Evolutionary conservation across 2,329 filamentous ascomycete genomes (phyloP).

Genomic region (Penicillium verrucosum): DNA sequence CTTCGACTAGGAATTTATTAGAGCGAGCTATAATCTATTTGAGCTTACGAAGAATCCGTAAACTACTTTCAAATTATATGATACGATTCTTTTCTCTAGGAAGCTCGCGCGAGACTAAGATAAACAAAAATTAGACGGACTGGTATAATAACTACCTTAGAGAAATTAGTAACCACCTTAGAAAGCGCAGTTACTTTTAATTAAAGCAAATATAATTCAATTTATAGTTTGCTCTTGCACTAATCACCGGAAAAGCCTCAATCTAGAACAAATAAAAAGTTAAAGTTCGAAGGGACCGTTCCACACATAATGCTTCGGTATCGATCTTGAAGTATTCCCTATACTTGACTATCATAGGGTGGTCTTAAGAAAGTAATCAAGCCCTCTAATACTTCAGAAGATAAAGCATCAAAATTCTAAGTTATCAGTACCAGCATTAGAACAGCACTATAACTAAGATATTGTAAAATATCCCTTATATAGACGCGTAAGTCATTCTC

Average conservation of each 20-base stretch:
- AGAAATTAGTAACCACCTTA: background rate
- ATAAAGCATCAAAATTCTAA: conserved; percentile 1
- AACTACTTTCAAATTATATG: too few relatives aligned
- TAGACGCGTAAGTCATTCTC: background rate
- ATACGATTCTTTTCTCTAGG: too few relatives aligned
- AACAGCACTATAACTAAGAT: background rate
- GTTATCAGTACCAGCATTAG: background rate
- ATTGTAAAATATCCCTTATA: background rate
- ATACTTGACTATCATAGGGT: background rate
- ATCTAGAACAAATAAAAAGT: background rate
- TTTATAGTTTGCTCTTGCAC: too few relatives aligned
- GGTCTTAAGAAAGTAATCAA: background rate
- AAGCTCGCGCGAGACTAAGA: too few relatives aligned
- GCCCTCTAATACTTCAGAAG: background rate
- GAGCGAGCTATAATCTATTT: too few relatives aligned
- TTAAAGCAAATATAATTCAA: background rate
- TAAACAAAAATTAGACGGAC: background rate
- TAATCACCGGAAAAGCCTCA: too few relatives aligned
- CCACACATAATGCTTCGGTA: background rate
- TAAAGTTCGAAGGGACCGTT: background rate
- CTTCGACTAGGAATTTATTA: too few relatives aligned
- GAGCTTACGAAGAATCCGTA: too few relatives aligned
- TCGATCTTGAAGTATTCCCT: background rate
- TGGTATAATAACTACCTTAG: background rate
- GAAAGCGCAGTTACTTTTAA: background rate